A percentile compares a stretch with the other conserved stretches of the same genome.
phyloP scores from a whole-genome alignment of 805 yeast genomes.

The Yamadazyma nakazawae region DNA sequence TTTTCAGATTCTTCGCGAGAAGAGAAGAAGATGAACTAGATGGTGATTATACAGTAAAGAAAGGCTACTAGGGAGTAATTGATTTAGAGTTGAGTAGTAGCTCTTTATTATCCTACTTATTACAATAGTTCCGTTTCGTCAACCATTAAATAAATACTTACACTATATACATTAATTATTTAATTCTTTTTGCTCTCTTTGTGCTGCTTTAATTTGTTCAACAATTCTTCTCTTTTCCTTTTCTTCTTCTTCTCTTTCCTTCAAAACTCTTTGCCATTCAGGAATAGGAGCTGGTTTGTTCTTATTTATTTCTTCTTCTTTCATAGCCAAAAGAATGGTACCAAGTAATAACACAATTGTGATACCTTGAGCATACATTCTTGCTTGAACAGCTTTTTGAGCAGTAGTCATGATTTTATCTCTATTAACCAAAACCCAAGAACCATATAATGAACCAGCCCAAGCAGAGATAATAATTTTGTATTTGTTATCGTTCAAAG shows the following conservation, averaged over 20 bases:
- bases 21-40: no score
- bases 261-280: constrained; percentile 33
- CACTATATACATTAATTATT: constrained; percentile 2
- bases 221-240: constrained; percentile 5
- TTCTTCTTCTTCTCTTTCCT: constrained; percentile 20
- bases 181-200: constrained; percentile 5
- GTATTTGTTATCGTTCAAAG: constrained; percentile 33
- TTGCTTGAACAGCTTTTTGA: constrained; percentile 82
- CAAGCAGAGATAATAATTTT: constrained; percentile 34
- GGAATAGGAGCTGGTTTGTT: constrained; percentile 32
- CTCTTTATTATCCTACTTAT: no score
- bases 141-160: no score
- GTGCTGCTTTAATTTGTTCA: constrained; percentile 7
- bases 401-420: constrained; percentile 72
- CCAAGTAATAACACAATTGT: constrained; percentile 70
- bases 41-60: no score
- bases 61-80: background rate
- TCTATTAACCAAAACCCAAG: constrained; percentile 69
- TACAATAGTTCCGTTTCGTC: no score
- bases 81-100: no score
- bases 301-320: constrained; percentile 54
- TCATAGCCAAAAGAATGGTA: constrained; percentile 62
- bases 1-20: background rate
- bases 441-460: constrained; percentile 52
- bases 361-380: constrained; percentile 86